Base-by-base conservation (phyloP, 73 alveolate genomes). In the Paramecium tetraurelia region DNA sequence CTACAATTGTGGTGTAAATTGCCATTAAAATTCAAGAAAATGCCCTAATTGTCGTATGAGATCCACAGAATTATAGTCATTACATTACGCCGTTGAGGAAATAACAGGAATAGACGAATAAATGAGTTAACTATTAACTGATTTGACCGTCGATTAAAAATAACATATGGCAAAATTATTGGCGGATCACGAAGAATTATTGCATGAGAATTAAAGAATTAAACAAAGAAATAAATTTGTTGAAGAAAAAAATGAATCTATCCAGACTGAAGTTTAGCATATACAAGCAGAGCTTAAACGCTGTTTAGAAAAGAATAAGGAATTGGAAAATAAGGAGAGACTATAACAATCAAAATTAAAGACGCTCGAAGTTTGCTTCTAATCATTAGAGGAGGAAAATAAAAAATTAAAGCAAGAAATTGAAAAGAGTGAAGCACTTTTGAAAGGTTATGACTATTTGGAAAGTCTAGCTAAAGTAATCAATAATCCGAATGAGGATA, bases 21-120 rank as follows among this genome's bases (percentile, higher is more conserved):
- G 68, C 48, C 87, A 75, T 75, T 36, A 21, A 33, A 75, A 75
- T 75, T 75, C 87, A 33, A 29, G 87, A 33, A 75, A 75, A 75
- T 75, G 87, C 33, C 87, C 87, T 10, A 75, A 75, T 44, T 75
- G 87, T 36, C 41, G 87, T 21, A 40, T 75, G 33, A 29, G 87
- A 44, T 75, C 87, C 4, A 36, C 87, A 33, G 87, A 75, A 40
- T 14, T 75, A 75, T 40, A 75, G 11, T 36, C 87, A 14, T 24
- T 75, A 11, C 87, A 75, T 36, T 75, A 75, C 35, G 36, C 41
- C 0, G 87, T 75, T 75, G 87, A 75, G 8, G 87, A 75, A 36
- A 75, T 75, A 12, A 36, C 58, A 36, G 87, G 87, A 14, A 40
- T 75, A 9, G 87, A 75, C 7, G 87, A 75, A 36, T 75, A 75